These are phyloP conservation scores for Quercus suber DNA, from an alignment of 306 rosid species.

Conservation along the genomic window DNA sequence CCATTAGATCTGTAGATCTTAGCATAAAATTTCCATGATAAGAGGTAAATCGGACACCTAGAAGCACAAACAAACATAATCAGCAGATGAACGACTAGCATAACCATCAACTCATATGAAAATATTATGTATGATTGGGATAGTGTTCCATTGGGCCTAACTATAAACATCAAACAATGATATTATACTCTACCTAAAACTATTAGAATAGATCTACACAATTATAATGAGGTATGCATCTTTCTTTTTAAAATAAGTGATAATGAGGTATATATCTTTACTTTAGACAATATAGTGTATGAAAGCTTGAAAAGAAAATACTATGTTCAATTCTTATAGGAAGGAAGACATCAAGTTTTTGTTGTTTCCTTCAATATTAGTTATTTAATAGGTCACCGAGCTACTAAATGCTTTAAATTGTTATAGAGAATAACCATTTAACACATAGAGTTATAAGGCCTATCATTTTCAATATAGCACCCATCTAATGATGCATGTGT, in stretches of 20 bases:
- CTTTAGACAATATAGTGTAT: not conserved
- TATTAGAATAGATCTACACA: not conserved
- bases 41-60: slow-evolving; percentile 91
- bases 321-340: not conserved
- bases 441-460: not conserved
- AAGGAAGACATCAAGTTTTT: not conserved
- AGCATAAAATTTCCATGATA: slow-evolving; percentile 98
- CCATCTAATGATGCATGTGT: not conserved
- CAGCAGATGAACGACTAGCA: slow-evolving; percentile 4
- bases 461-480: not conserved
- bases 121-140: not conserved
- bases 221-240: not conserved
- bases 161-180: not conserved
- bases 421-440: not conserved
- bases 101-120: slow-evolving; percentile 10
- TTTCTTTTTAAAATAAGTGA: not conserved
- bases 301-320: not conserved
- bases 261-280: not conserved
- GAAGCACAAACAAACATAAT: slow-evolving; percentile 25
- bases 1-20: slow-evolving; percentile 89
- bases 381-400: not conserved
- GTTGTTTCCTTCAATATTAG: not conserved
- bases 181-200: not conserved
- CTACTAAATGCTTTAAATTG: not conserved
- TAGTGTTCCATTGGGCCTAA: not conserved